Base-by-base conservation (phyloP, 306 rosid species). In the Senna tora region DNA sequence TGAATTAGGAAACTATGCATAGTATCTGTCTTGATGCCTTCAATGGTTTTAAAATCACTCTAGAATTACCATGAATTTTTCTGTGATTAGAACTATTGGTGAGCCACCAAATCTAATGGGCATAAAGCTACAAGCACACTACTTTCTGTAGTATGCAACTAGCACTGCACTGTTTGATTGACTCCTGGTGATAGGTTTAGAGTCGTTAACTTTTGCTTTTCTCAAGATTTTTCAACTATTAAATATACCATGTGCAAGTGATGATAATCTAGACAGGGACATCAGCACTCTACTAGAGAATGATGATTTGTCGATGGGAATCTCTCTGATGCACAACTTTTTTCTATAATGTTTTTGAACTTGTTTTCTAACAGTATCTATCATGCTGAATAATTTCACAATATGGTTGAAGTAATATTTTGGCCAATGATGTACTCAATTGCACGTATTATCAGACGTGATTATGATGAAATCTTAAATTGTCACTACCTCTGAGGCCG, bases 401-500 rank as follows among this genome's bases (percentile, higher is more conserved):
- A 7, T 2, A 19, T 11, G 1, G 16, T 9, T 3, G 0, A 8
- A 2, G 6, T 30, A 17, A 21, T 22, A 21, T 43, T 25, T 32
- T 82, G 85, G 98, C 96, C 92, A 2, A 79, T 88, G 96, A 90
- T 83, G 98, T 49, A 67, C 7, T 72, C 6, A 1, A 78, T 15
- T 78, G 66, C 88, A 73, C 64, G 74, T 83, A 80, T 75, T 77
- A 75, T 25, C 96, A 89, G 94, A 89, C 21, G 0, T 38, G 19
- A 2, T 38, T 7, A 1, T 92, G 98, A 89, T 85, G 96, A 86
- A 78, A 87, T 15, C 45, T 15, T 19, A 38, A 57, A 83, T 92
- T 92, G 91, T 87, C 96, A 87, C 96, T 89, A 89, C 90, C 84
- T 69, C 88, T 81, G 88, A 84, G 86, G 86, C 81, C 77, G 16